A percentile compares a stretch with the other conserved stretches of the same genome.
Evolutionary conservation across 768 basidiomycete genomes (phyloP).

Genomic region (Coprinopsis strossmayeri): DNA sequence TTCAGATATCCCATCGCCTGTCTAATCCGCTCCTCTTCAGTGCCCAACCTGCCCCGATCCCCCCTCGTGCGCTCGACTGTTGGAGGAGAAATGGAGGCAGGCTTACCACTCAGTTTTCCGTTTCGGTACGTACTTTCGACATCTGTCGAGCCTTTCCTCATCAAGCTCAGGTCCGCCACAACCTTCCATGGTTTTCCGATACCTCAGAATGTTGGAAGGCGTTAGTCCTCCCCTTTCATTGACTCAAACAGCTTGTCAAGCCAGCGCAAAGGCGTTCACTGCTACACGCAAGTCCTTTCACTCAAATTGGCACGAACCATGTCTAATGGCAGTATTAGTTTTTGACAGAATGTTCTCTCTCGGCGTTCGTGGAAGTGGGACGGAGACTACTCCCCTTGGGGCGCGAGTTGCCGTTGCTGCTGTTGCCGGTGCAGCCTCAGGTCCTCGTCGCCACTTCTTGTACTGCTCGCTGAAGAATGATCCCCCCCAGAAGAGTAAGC

Average conservation of each 20-base stretch:
- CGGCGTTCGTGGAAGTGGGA: slow-evolving; percentile 71
- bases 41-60: slow-evolving; percentile 83
- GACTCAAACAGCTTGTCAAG: slow-evolving; percentile 84
- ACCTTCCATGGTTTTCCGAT: slow-evolving; percentile 90
- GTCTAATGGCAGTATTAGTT: slow-evolving; percentile 34
- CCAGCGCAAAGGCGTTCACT: slow-evolving; percentile 82
- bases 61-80: slow-evolving; percentile 64
- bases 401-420: slow-evolving; percentile 61
- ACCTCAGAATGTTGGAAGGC: slow-evolving; percentile 84
- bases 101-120: slow-evolving; percentile 84
- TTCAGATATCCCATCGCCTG: neutral
- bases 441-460: slow-evolving; percentile 78
- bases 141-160: neutral
- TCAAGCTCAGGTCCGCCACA: slow-evolving; percentile 61
- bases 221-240: slow-evolving; percentile 84
- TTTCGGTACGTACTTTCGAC: slow-evolving; percentile 49
- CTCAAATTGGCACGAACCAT: slow-evolving; percentile 7
- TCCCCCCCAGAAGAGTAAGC: slow-evolving; percentile 33
- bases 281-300: slow-evolving; percentile 58
- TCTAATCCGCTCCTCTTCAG: slow-evolving; percentile 28
- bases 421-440: slow-evolving; percentile 54
- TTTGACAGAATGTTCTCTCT: slow-evolving; percentile 89
- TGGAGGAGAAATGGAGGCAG: slow-evolving; percentile 93
- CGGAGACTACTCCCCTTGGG: slow-evolving; percentile 55
- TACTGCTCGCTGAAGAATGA: slow-evolving; percentile 75